These are phyloP conservation scores for Rosa rugosa DNA, from an alignment of 306 rosid genomes.

Conservation along the genomic window DNA sequence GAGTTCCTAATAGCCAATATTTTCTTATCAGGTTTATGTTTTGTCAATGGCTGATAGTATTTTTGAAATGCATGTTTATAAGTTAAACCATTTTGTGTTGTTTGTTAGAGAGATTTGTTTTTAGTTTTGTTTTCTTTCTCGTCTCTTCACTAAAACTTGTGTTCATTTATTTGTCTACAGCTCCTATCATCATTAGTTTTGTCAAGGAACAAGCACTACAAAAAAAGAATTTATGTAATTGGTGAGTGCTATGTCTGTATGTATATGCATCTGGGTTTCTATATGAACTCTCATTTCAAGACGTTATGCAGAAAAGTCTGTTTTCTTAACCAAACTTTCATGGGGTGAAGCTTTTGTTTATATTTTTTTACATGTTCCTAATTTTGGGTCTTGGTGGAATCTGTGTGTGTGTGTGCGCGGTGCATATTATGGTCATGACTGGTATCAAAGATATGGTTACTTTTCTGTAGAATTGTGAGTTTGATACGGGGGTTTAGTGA, in stretches of 20 bases:
- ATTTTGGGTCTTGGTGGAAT: not conserved
- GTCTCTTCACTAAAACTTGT: too few relatives aligned
- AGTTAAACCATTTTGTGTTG: too few relatives aligned
- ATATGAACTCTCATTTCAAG: not conserved
- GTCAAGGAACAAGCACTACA: too few relatives aligned
- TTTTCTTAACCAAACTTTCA: not conserved
- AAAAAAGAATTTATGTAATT: not conserved
- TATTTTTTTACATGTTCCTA: not conserved
- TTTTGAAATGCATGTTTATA: too few relatives aligned
- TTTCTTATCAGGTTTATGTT: not conserved
- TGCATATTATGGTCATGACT: not conserved
- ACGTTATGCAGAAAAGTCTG: not conserved
- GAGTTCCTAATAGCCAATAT: too few relatives aligned
- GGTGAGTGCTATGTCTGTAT: conserved; percentile 20
- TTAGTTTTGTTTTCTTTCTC: too few relatives aligned
- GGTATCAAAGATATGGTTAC: not conserved
- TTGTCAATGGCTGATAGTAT: too few relatives aligned
- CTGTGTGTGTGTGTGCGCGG: not conserved
- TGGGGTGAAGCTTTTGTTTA: not conserved
- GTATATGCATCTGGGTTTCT: not conserved
- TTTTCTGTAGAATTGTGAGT: not conserved
- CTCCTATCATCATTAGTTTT: too few relatives aligned
- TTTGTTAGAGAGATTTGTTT: too few relatives aligned
- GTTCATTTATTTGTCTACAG: too few relatives aligned
- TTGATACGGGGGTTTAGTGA: too few relatives aligned